Conservation (phyloP, 371 early-diverging fungal genomes). For the Mucor lusitanicus region DNA sequence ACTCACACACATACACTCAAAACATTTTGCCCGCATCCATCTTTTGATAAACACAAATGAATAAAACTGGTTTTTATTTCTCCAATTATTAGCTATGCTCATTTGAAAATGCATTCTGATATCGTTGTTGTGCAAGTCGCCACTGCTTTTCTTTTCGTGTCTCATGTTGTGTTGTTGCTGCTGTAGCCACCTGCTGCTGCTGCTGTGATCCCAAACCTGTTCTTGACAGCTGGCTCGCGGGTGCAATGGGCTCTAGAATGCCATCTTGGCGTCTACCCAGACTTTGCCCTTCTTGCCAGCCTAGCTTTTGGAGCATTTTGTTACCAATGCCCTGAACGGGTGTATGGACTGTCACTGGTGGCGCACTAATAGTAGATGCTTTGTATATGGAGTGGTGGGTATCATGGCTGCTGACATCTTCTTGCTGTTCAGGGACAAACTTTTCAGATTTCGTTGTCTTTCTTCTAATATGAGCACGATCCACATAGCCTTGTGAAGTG, state of each 20-base stretch:
- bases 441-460: slow-evolving; percentile 1
- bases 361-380: background rate
- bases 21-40: background rate
- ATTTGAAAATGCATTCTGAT: slow-evolving; percentile 4
- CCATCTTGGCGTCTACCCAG: slow-evolving; percentile 36
- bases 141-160: slow-evolving; percentile 16
- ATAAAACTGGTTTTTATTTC: background rate
- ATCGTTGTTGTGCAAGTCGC: slow-evolving; percentile 18
- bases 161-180: background rate
- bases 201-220: slow-evolving; percentile 24
- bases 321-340: slow-evolving; percentile 34
- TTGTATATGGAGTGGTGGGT: background rate
- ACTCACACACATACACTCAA: background rate
- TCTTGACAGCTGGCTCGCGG: slow-evolving; percentile 9
- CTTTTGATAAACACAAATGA: background rate
- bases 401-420: background rate
- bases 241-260: slow-evolving; percentile 30
- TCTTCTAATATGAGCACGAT: slow-evolving; percentile 24
- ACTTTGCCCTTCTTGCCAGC: slow-evolving; percentile 49
- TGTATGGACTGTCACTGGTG: slow-evolving; percentile 2
- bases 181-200: no score
- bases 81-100: background rate
- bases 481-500: slow-evolving; percentile 1
- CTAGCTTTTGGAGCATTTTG: slow-evolving; percentile 39
- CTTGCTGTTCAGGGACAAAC: background rate